A percentile compares a stretch with the other conserved stretches of the same genome.
Conservation (phyloP, 2,329 filamentous ascomycete species). For the Eurotiales sp. region DNA sequence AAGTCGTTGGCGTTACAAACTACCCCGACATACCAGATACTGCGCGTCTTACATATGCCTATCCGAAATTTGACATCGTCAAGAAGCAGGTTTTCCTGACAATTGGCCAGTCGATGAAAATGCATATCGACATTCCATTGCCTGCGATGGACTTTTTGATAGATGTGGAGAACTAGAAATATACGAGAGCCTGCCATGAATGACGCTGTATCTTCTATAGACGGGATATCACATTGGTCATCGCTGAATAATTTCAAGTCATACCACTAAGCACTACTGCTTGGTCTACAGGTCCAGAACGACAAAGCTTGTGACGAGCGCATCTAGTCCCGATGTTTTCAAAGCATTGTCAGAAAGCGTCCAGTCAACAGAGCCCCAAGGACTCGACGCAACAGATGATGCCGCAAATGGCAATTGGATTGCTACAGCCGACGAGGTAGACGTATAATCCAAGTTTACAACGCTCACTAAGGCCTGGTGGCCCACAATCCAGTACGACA, state of each 20-base stretch:
- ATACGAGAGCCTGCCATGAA: neutral
- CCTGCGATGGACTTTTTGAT: conserved; percentile 2
- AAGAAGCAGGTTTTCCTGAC: conserved; percentile 8
- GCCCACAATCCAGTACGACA: conserved; percentile 12
- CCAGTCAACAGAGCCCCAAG: conserved; percentile 12
- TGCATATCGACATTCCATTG: conserved; percentile 10
- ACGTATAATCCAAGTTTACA: conserved; percentile 10
- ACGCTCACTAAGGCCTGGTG: conserved; percentile 10
- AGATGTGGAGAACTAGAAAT: neutral
- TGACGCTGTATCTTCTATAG: too few species aligned
- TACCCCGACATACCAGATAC: conserved; percentile 3
- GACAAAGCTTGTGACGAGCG: conserved; percentile 11
- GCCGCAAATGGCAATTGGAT: conserved; percentile 7
- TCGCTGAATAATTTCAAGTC: neutral
- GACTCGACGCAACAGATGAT: conserved; percentile 1
- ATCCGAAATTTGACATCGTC: conserved; percentile 9
- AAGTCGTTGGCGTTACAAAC: neutral
- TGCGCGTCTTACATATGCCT: conserved; percentile 9
- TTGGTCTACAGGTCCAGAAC: conserved; percentile 3
- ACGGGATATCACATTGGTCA: too few species aligned
- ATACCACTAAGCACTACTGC: neutral
- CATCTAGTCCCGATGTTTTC: conserved; percentile 3
- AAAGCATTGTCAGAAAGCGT: conserved; percentile 2
- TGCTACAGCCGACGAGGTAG: neutral
- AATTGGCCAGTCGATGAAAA: conserved; percentile 4